A percentile compares a stretch with the other conserved stretches of the same genome.
Evolutionary conservation across 352 stramenopile genomes (phyloP).

Genomic region (Globisporangium recalcitrans): DNA sequence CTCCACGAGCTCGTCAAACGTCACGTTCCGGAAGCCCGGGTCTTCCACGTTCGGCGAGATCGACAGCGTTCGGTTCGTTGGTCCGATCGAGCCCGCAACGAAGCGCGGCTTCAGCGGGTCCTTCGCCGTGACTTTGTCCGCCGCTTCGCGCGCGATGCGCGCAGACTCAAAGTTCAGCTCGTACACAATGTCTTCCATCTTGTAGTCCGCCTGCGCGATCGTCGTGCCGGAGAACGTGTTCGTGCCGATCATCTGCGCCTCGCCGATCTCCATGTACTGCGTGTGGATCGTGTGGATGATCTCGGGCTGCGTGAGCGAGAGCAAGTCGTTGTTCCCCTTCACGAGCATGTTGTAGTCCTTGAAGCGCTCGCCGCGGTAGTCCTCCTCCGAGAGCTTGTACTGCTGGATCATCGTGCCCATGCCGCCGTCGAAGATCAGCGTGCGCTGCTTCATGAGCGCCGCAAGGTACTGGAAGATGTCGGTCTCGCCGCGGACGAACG

Average conservation of each 20-base stretch:
- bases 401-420: slow-evolving; percentile 98
- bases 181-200: slow-evolving; percentile 94
- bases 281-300: slow-evolving; percentile 95
- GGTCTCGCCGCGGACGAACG: slow-evolving; percentile 61
- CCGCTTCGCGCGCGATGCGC: slow-evolving; percentile 87
- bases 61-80: slow-evolving; percentile 94
- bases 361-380: slow-evolving; percentile 94
- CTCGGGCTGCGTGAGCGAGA: slow-evolving; percentile 93
- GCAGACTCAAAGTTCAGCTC: slow-evolving; percentile 95
- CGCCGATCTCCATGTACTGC: slow-evolving; percentile 91
- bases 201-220: slow-evolving; percentile 95
- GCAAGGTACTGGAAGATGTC: slow-evolving; percentile 74
- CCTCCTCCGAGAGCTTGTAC: slow-evolving; percentile 90
- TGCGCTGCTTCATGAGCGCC: slow-evolving; percentile 71
- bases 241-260: slow-evolving; percentile 94
- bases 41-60: slow-evolving; percentile 96
- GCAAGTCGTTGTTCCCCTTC: slow-evolving; percentile 97
- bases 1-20: slow-evolving; percentile 95
- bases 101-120: slow-evolving; percentile 93
- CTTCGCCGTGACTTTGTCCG: slow-evolving; percentile 90
- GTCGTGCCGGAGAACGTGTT: slow-evolving; percentile 97
- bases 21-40: slow-evolving; percentile 91
- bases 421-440: slow-evolving; percentile 95
- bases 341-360: slow-evolving; percentile 89
- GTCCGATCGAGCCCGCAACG: slow-evolving; percentile 93